Conservation (phyloP, 2,329 filamentous ascomycete species). For the Cladosporium sp. region DNA sequence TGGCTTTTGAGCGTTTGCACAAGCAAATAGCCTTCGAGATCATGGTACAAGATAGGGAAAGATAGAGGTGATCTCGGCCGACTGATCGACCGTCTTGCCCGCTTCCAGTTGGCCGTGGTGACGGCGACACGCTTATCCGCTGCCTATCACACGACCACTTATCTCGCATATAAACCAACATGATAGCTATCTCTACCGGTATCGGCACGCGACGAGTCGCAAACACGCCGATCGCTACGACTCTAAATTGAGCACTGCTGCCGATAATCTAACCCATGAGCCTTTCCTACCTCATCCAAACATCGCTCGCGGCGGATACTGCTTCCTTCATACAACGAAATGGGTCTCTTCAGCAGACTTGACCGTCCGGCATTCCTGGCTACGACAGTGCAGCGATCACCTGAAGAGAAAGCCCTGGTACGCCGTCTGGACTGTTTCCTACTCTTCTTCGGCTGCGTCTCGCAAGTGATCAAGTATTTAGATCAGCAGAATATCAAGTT, state of each 20-base stretch:
- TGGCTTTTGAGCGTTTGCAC: conserved; percentile 3
- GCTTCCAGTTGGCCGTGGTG: conserved; percentile 1
- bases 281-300: neutral
- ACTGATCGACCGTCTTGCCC: conserved; percentile 7
- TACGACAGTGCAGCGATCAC: conserved; percentile 25
- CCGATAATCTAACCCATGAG: neutral
- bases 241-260: neutral
- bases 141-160: conserved; percentile 10
- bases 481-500: conserved; percentile 34
- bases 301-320: neutral
- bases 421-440: conserved; percentile 42
- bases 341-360: conserved; percentile 21
- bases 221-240: neutral
- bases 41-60: neutral
- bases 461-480: conserved; percentile 39
- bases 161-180: neutral
- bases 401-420: conserved; percentile 41
- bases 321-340: neutral
- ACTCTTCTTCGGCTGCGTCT: conserved; percentile 43
- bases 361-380: conserved; percentile 23
- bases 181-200: conserved; percentile 5
- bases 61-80: conserved; percentile 1
- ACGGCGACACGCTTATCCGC: neutral
- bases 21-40: neutral
- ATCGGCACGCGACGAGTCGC: neutral